A percentile compares a stretch with the other conserved stretches of the same genome.
Conservation (phyloP, 2,329 filamentous ascomycete genomes). For the Colletotrichum sp. region DNA sequence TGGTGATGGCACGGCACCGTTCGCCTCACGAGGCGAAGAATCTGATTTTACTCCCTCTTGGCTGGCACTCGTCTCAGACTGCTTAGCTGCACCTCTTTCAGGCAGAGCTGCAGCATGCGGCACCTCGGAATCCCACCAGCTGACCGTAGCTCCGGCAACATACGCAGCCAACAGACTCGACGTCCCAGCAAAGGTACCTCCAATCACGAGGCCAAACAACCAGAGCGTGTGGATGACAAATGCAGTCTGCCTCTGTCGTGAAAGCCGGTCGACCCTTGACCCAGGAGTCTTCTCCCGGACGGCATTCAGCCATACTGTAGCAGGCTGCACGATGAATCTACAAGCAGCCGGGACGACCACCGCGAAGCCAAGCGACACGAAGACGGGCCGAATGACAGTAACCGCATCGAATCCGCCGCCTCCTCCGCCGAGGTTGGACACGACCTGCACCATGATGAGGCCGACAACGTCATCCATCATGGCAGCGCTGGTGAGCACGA, state of each 20-base stretch:
- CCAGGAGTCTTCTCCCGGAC: slow-evolving; percentile 27
- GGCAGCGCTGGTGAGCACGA: slow-evolving; percentile 73
- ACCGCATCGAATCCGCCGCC: slow-evolving; percentile 28
- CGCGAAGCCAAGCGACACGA: slow-evolving; percentile 57
- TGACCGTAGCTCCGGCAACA: slow-evolving; percentile 61
- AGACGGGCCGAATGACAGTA: slow-evolving; percentile 48
- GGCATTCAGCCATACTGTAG: slow-evolving; percentile 38
- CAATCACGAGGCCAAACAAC: slow-evolving; percentile 54
- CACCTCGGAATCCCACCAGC: slow-evolving; percentile 60
- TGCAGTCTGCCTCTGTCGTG: slow-evolving; percentile 35
- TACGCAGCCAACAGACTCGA: slow-evolving; percentile 69
- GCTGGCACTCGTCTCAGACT: background rate
- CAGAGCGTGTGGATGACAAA: slow-evolving; percentile 53
- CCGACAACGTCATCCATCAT: slow-evolving; percentile 85
- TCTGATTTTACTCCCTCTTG: background rate
- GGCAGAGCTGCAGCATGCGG: slow-evolving; percentile 21
- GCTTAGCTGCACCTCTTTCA: background rate
- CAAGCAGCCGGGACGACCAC: slow-evolving; percentile 51
- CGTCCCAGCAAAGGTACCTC: slow-evolving; percentile 63
- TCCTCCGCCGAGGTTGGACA: slow-evolving; percentile 63
- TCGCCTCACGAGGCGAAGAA: background rate
- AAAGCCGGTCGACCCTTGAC: slow-evolving; percentile 25
- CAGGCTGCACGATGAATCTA: slow-evolving; percentile 46
- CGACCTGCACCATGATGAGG: slow-evolving; percentile 77
- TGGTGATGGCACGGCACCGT: background rate